phyloP scores from a whole-genome alignment of 2,329 filamentous ascomycete species.

The Paraphoma sp. region DNA sequence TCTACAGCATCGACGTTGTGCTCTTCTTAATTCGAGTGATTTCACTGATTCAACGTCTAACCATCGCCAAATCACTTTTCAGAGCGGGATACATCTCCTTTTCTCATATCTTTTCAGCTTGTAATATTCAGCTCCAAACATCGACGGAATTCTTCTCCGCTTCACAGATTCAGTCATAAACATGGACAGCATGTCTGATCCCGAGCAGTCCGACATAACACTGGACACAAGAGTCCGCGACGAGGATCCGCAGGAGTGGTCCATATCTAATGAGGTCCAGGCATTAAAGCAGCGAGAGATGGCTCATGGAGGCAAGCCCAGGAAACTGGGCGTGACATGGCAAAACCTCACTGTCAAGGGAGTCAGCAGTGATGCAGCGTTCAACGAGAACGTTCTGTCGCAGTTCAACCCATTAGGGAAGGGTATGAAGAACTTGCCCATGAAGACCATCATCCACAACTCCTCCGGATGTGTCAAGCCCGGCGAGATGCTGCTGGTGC shows the following conservation, averaged over 20 bases:
- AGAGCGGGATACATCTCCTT: no score
- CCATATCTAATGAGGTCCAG: slow-evolving; percentile 8
- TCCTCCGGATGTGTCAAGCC: slow-evolving; percentile 70
- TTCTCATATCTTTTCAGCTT: no score
- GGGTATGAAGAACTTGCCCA: slow-evolving; percentile 53
- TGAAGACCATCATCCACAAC: slow-evolving; percentile 67
- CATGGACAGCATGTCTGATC: not conserved
- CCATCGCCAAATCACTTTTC: no score
- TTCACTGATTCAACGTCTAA: no score
- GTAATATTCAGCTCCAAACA: no score
- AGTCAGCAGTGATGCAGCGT: slow-evolving; percentile 67
- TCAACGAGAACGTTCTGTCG: slow-evolving; percentile 66
- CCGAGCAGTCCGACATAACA: not conserved
- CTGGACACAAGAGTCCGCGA: not conserved
- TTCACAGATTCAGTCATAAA: not conserved
- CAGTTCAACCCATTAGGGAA: slow-evolving; percentile 57
- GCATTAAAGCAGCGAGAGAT: slow-evolving; percentile 2
- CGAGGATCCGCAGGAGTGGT: not conserved
- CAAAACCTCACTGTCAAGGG: slow-evolving; percentile 77
- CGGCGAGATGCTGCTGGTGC: slow-evolving; percentile 75
- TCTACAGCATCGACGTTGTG: no score
- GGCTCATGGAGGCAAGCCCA: slow-evolving; percentile 48
- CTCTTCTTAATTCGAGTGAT: no score
- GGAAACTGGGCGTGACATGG: slow-evolving; percentile 77
- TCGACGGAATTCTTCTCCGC: no score